These are phyloP conservation scores for Apostasia shenzhenica DNA, from an alignment of 106 monocot genomes.

Conservation along the genomic window DNA sequence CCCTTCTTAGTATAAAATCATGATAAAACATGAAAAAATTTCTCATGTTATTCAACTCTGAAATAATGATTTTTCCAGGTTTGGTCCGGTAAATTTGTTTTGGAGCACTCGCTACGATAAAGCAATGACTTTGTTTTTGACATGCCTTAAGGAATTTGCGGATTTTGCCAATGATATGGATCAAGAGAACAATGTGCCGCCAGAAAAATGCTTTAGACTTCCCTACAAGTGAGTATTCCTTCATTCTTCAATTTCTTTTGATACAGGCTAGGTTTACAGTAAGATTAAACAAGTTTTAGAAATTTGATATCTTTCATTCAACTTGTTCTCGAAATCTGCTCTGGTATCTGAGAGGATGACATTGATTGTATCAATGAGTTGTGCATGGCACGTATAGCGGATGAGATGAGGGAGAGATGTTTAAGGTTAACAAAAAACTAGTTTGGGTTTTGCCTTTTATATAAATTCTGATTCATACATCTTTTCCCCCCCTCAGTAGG, in stretches of 20 bases:
- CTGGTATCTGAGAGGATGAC: background rate
- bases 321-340: background rate
- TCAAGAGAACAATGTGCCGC: conserved; percentile 82
- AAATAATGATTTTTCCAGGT: conserved; percentile 29
- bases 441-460: too few species aligned
- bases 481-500: too few species aligned
- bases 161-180: conserved; percentile 78
- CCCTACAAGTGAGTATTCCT: conserved; percentile 77
- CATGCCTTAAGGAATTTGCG: conserved; percentile 95
- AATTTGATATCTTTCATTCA: background rate
- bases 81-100: conserved; percentile 96
- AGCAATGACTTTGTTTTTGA: conserved; percentile 89
- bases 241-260: background rate
- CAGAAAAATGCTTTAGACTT: conserved; percentile 86
- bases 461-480: too few species aligned
- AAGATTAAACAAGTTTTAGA: too few species aligned
- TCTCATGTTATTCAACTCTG: too few species aligned
- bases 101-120: conserved; percentile 98
- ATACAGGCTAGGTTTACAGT: too few species aligned
- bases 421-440: too few species aligned
- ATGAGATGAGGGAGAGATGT: too few species aligned
- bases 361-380: too few species aligned
- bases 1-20: too few species aligned
- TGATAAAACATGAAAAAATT: too few species aligned
- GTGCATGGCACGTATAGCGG: too few species aligned